Percentiles rank a stretch among this genome's conserved stretches.
Conservation (phyloP, 148 eudicot genomes). For the Camellia japonica region DNA sequence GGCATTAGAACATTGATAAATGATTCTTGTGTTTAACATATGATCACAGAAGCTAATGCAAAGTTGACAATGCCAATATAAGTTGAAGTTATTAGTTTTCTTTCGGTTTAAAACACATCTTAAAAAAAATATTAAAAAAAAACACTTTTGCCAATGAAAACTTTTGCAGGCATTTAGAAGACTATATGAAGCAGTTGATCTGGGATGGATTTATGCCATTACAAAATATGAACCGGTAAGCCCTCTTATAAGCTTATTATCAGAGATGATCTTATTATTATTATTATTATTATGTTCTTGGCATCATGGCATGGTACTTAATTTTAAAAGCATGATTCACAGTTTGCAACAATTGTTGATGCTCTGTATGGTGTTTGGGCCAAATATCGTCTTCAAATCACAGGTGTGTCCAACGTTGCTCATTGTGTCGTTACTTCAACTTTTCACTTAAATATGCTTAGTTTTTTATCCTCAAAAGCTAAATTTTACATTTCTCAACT, state of each 20-base stretch:
- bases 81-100: neutral
- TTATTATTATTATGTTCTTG: neutral
- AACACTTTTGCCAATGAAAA: neutral
- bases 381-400: slow-evolving; percentile 81
- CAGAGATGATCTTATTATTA: neutral
- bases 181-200: slow-evolving; percentile 88
- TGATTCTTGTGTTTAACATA: neutral
- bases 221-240: slow-evolving; percentile 91
- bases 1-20: neutral
- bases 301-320: slow-evolving; percentile 3
- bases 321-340: slow-evolving; percentile 10
- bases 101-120: neutral
- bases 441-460: neutral
- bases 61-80: neutral
- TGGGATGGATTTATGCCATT: slow-evolving; percentile 95
- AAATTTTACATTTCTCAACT: neutral
- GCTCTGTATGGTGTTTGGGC: slow-evolving; percentile 87
- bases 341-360: slow-evolving; percentile 79
- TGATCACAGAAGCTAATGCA: neutral
- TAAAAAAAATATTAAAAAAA: neutral
- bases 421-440: neutral
- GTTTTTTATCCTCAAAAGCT: neutral
- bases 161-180: slow-evolving; percentile 73
- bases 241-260: slow-evolving; percentile 13
- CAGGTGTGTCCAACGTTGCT: slow-evolving; percentile 41